Evolutionary conservation across 495 filamentous ascomycete genomes (phyloP).

Genomic region (Penicillium goetzii): DNA sequence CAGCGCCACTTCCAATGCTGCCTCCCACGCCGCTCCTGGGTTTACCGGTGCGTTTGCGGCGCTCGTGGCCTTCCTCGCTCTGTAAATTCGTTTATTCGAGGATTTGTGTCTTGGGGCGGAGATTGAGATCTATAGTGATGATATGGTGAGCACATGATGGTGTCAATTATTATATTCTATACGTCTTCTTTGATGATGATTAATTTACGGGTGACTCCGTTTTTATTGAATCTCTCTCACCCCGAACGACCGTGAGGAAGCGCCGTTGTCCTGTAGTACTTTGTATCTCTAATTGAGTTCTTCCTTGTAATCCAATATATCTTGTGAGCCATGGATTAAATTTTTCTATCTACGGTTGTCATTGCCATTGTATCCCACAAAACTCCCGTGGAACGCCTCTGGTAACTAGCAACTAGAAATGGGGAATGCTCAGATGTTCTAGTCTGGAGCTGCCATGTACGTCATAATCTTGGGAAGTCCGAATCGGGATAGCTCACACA

Average conservation of each 20-base stretch:
- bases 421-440: neutral
- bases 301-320: neutral
- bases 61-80: constrained; percentile 6
- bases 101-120: neutral
- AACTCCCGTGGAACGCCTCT: neutral
- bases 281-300: neutral
- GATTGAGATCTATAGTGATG: neutral
- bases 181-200: neutral
- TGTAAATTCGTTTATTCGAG: neutral
- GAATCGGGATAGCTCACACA: neutral
- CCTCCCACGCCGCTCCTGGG: constrained; percentile 8
- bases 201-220: neutral
- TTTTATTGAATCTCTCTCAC: neutral
- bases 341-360: neutral
- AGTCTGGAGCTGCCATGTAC: neutral
- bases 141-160: neutral
- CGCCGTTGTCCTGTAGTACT: neutral
- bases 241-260: neutral
- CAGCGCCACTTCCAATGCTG: neutral
- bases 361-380: neutral
- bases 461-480: neutral
- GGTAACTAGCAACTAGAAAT: neutral
- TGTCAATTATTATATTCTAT: constrained; percentile 1
- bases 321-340: neutral
- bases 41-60: constrained; percentile 1